Evolutionary conservation across 2,329 filamentous ascomycete genomes (phyloP), one percentile per base, ranked within the genome.

Genomic region (Lasiodiplodia theobromae): DNA sequence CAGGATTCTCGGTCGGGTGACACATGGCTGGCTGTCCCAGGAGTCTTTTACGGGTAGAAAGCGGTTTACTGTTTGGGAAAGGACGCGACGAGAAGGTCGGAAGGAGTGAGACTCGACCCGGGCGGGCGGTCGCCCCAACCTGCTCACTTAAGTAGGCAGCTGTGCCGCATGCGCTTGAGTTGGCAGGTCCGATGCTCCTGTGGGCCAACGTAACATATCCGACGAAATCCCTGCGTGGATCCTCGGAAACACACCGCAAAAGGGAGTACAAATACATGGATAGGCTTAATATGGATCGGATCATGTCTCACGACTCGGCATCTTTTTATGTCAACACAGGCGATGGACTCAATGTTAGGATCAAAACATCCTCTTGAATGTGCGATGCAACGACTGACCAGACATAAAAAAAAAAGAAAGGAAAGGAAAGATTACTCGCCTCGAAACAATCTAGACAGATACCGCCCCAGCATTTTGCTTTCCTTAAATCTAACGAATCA

Each of bases 281-380:
- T n/a, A 10, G 52, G 11, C 93, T 54, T 23, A 25, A 23, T 6
- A 54, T 11, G n/a, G 10, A 16, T 54, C 52, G 25, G 34, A 34
- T 25, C 52, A 52, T 23, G 49, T 52, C 49, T 14, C 94, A n/a
- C 7, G 40, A 44, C 40, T 16, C 7, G 16, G 4, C 1, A 18
- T n/a, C 40, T 44, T 7, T 18, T 44, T 44, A 28, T 28, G 16
- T 44, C 40, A 18, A 18, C 16, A 6, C 6, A 18, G 18, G 40
- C 7, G 16, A n/a, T 44, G 7, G 14, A 44, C 40, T n/a, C 14
- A 40, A 5, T 23, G 23, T 23, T 23, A 23, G 23, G 23, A 23
- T 23, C 14, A 1, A 44, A 44, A 28, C 28, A 7, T 28, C 6
- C 28, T 28, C 25, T 28, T 28, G 25, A 28, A 28, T 28, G 28